phyloP scores from a whole-genome alignment of 495 filamentous ascomycete species.

The Penicillium robsamsonii region DNA sequence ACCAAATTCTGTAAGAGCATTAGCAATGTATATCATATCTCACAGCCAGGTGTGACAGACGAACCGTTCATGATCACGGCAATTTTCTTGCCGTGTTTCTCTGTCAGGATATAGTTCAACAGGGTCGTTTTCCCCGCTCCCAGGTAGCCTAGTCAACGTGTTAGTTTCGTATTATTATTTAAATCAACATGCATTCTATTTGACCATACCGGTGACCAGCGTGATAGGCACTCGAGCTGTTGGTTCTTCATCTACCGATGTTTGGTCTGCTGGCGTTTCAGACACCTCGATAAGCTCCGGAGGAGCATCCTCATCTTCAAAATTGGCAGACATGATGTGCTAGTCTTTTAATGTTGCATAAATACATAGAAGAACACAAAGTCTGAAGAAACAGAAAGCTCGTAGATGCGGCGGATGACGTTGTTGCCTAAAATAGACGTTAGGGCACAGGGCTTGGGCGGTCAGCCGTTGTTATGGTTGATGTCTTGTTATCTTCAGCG shows the following conservation, averaged over 20 bases:
- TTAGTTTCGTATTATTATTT: not conserved
- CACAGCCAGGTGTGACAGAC: conserved; percentile 15
- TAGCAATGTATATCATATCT: conserved; percentile 13
- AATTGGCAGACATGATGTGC: conserved; percentile 36
- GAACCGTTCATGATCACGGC: conserved; percentile 94
- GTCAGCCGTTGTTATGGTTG: conserved; percentile 29
- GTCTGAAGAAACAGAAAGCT: conserved; percentile 1
- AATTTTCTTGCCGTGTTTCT: conserved; percentile 93
- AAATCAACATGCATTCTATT: not conserved
- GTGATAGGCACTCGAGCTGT: conserved; percentile 80
- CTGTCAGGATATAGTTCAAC: conserved; percentile 90
- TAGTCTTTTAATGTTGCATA: not conserved
- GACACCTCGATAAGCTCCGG: conserved; percentile 66
- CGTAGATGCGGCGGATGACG: conserved; percentile 30
- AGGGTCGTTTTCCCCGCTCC: conserved; percentile 95
- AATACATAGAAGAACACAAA: not conserved
- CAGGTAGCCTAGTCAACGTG: conserved; percentile 62
- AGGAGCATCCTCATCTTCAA: conserved; percentile 69
- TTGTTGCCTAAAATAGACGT: conserved; percentile 31
- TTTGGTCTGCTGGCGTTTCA: conserved; percentile 28
- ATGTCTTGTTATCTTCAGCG: conserved; percentile 19
- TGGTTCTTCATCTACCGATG: conserved; percentile 22
- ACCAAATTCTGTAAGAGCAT: conserved; percentile 71
- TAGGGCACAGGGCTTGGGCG: conserved; percentile 43
- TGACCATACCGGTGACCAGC: conserved; percentile 77